Conservation (phyloP, 2,329 filamentous ascomycete species). For the Colletotrichum tanaceti region DNA sequence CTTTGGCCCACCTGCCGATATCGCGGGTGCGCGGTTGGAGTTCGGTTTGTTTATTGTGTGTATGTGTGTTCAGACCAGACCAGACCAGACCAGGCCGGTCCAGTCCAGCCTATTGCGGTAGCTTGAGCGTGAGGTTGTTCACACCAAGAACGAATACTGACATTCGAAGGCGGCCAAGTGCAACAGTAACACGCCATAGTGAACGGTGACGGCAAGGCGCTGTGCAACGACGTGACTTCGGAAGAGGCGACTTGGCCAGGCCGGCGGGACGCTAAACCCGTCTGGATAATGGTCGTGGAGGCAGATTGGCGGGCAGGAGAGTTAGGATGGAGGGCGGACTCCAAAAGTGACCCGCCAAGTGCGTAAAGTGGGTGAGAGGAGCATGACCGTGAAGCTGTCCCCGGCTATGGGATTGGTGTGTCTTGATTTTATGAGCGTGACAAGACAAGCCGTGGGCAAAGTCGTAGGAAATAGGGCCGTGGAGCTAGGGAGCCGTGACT, state of each 20-base stretch:
- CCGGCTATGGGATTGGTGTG: constrained; percentile 27
- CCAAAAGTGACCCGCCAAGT: constrained; percentile 33
- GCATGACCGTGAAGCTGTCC: constrained; percentile 21
- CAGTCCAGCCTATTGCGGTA: constrained; percentile 13
- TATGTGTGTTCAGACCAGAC: constrained; percentile 7
- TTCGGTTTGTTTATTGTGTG: neutral
- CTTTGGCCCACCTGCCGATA: constrained; percentile 17
- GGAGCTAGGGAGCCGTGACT: neutral
- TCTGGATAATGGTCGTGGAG: constrained; percentile 25
- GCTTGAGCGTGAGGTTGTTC: constrained; percentile 20
- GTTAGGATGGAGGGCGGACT: constrained; percentile 28
- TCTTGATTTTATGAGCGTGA: constrained; percentile 39
- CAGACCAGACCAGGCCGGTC: constrained; percentile 10
- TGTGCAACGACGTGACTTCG: constrained; percentile 30
- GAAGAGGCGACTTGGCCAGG: constrained; percentile 33
- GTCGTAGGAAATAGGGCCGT: constrained; percentile 15
- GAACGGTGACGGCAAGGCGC: neutral
- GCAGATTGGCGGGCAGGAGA: constrained; percentile 31
- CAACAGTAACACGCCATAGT: constrained; percentile 3
- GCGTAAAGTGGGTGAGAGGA: constrained; percentile 38
- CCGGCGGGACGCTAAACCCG: constrained; percentile 36
- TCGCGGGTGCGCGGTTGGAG: neutral
- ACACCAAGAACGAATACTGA: constrained; percentile 13
- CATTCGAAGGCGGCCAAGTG: neutral
- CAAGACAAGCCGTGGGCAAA: constrained; percentile 28